These are phyloP conservation scores for Fusarium sp. DNA, from an alignment of 2,329 filamentous ascomycete genomes.

Conservation along the genomic window DNA sequence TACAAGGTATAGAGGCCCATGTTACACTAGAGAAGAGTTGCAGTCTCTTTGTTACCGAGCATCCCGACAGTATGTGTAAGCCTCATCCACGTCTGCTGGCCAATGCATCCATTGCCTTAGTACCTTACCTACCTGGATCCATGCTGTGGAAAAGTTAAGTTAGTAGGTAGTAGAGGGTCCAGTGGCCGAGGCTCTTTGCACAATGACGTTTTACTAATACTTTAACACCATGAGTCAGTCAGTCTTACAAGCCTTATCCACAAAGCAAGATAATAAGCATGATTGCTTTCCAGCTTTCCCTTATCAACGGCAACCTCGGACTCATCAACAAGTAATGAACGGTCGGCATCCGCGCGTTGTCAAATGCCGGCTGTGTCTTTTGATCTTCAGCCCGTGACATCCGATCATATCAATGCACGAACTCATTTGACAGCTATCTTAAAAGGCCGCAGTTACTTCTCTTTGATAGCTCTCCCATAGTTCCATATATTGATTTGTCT, in stretches of 20 bases:
- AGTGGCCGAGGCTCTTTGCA: not conserved
- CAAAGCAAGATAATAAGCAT: constrained; percentile 15
- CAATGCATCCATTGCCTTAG: not conserved
- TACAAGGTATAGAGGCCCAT: not conserved
- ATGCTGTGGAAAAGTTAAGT: not conserved
- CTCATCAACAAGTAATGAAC: not conserved
- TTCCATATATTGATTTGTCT: not conserved
- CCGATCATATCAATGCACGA: constrained; percentile 21
- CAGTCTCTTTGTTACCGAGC: constrained; percentile 1
- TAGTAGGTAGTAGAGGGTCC: not conserved
- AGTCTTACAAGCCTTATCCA: not conserved
- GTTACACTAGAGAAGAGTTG: not conserved
- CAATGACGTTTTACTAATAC: constrained; percentile 23
- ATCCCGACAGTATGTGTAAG: constrained; percentile 22
- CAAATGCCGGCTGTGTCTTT: constrained; percentile 18
- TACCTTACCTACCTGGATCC: not conserved
- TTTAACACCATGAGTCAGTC: not conserved
- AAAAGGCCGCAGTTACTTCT: constrained; percentile 12
- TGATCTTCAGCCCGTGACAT: constrained; percentile 33
- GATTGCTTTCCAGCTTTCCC: not conserved
- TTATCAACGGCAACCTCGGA: constrained; percentile 35
- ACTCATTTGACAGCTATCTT: constrained; percentile 5
- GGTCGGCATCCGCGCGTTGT: constrained; percentile 11
- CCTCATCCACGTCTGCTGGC: constrained; percentile 4
- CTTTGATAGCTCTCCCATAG: not conserved